Percentiles rank a stretch among this genome's conserved stretches.
phyloP scores from a whole-genome alignment of 306 rosid genomes.

The Echinosophora koreensis region DNA sequence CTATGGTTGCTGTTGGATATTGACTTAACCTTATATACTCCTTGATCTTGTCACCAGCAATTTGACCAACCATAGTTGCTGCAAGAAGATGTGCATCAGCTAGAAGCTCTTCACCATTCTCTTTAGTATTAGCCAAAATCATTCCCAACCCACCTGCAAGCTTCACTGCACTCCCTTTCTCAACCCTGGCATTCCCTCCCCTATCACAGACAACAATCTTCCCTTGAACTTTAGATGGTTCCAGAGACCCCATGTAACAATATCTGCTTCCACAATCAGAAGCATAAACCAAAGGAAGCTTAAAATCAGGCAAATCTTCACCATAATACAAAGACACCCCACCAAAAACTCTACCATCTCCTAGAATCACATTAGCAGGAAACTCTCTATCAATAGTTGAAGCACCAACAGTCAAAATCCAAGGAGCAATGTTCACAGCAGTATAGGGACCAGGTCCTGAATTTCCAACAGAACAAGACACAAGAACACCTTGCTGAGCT shows the following conservation, averaged over 20 bases:
- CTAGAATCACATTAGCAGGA: constrained; percentile 77
- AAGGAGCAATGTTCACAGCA: constrained; percentile 86
- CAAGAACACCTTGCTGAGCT: constrained; percentile 66
- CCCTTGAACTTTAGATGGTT: constrained; percentile 63
- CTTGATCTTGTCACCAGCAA: constrained; percentile 67
- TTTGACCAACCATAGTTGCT: constrained; percentile 85
- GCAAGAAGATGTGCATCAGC: constrained; percentile 86
- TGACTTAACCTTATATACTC: constrained; percentile 55
- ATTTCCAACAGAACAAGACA: constrained; percentile 88
- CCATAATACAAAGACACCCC: constrained; percentile 85
- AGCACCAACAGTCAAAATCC: constrained; percentile 92
- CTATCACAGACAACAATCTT: constrained; percentile 92
- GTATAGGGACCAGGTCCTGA: constrained; percentile 76
- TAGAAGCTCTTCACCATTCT: constrained; percentile 79
- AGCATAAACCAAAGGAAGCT: constrained; percentile 74
- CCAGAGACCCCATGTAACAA: constrained; percentile 58
- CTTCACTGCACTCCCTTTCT: constrained; percentile 81
- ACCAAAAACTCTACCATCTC: constrained; percentile 60
- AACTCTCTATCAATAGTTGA: constrained; percentile 86
- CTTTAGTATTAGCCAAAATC: constrained; percentile 70
- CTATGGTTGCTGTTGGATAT: constrained; percentile 65
- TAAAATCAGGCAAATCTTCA: constrained; percentile 50
- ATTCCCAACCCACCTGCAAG: constrained; percentile 78
- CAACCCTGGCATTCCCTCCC: constrained; percentile 87
- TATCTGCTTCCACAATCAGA: constrained; percentile 64